Conservation (phyloP, 441 rosid species). For the Rhodomyrtus psidioides region DNA sequence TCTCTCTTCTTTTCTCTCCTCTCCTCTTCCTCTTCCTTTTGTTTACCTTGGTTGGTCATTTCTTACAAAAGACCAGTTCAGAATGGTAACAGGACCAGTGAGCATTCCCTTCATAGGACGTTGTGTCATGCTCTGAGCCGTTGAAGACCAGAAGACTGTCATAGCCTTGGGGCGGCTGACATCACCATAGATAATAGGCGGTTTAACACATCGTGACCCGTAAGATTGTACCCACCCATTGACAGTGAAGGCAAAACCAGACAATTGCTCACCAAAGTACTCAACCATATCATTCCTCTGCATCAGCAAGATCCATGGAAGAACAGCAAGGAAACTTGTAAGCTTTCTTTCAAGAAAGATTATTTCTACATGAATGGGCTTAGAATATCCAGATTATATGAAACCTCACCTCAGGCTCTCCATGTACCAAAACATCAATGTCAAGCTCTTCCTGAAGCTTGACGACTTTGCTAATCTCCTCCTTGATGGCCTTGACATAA, state of each 20-base stretch:
- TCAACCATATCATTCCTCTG: constrained; percentile 99
- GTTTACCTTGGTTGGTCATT: constrained; percentile 93
- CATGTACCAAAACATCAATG: constrained; percentile 94
- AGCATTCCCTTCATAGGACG: constrained; percentile 99
- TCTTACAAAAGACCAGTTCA: constrained; percentile 95
- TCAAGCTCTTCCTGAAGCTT: constrained; percentile 88
- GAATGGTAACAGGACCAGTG: constrained; percentile 98
- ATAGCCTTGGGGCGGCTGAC: constrained; percentile 98
- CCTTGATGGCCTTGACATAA: constrained; percentile 73
- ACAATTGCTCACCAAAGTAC: constrained; percentile 95
- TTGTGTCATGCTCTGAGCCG: constrained; percentile 87
- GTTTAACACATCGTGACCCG: constrained; percentile 97
- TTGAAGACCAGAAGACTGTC: constrained; percentile 96
- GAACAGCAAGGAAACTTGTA: neutral
- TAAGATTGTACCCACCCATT: constrained; percentile 99
- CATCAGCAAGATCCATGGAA: constrained; percentile 8
- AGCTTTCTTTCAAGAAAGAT: neutral
- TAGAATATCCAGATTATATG: neutral
- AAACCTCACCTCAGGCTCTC: constrained; percentile 92
- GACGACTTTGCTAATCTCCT: constrained; percentile 82
- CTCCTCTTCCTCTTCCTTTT: neutral
- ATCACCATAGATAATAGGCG: constrained; percentile 94
- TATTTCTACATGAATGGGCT: neutral
- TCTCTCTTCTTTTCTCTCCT: neutral
- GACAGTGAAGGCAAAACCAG: constrained; percentile 88